Base-by-base conservation (phyloP, 768 basidiomycete species). In the Tulasnella sp. region DNA sequence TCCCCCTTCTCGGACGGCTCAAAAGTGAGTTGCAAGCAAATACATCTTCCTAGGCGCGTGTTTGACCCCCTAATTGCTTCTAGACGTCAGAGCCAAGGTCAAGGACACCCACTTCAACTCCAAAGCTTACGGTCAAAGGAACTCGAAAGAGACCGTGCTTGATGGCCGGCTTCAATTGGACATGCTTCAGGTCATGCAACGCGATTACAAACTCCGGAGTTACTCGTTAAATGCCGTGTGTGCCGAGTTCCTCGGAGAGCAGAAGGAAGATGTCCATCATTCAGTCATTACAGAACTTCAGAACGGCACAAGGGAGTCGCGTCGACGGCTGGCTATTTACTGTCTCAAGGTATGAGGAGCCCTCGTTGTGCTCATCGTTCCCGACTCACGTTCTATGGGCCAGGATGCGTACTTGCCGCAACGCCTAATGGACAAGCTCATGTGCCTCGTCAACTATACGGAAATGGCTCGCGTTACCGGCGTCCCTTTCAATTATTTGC, bases 381-480 rank as follows among this genome's bases (percentile, higher is more conserved):
- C 29, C 67, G 16, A 23, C 51, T 51, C 23, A 51, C 23, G n/a
- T 51, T 51, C 32, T 42, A 11, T 69, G 40, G 10, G 44, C 80
- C 37, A 98, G 95, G 98, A 99, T 87, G 97, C 98, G 3, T 99
- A 99, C 83, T 90, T 99, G 35, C 98, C 98, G 0, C 98, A 99
- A 84, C 88, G 98, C 75, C 84, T 99, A 51, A 88, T 99, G 84
- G 98, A 99, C 84, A 99, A 99, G 84, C 87, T 99, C 42, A 98
- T 99, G 98, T 99, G 95, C 80, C 96, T 99, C 82, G 92, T 99
- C 84, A 99, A 99, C 84, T 98, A 98, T 82, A 92, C 90, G 70
- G 98, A 99, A 84, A 99, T 99, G 98, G 89, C 98, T n/a, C 93
- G 98, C 83, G 98, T 99, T 4, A 99, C 98, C 0, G 98, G 98